These are phyloP conservation scores for Diphasiastrum complanatum DNA, from an alignment of 83 land plant genomes.

Conservation along the genomic window DNA sequence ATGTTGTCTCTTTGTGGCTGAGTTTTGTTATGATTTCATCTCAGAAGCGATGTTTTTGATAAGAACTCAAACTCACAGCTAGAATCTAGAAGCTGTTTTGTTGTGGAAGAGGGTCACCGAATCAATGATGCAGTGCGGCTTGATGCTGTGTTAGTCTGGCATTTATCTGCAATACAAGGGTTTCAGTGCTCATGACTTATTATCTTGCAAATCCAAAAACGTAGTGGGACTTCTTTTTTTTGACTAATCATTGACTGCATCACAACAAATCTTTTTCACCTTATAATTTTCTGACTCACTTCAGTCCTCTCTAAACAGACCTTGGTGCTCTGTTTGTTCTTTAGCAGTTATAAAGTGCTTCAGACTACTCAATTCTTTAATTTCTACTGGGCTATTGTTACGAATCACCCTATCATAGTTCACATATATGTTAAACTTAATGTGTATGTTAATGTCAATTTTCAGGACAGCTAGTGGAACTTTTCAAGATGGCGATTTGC, in stretches of 20 bases:
- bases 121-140: background rate
- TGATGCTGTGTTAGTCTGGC: background rate
- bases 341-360: background rate
- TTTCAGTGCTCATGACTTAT: no score
- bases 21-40: background rate
- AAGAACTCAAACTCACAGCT: background rate
- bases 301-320: background rate
- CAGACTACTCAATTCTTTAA: background rate
- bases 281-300: background rate
- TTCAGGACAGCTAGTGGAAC: slow-evolving; percentile 93
- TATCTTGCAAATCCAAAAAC: no score
- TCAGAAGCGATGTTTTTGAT: background rate
- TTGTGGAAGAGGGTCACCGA: background rate
- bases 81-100: background rate
- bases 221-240: no score
- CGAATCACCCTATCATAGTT: background rate
- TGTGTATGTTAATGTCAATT: background rate
- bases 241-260: no score
- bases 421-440: background rate
- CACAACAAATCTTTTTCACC: background rate
- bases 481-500: slow-evolving; percentile 85
- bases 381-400: background rate
- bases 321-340: background rate
- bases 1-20: background rate
- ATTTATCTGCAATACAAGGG: no score